Conservation (phyloP, 2,329 filamentous ascomycete genomes). For the Fusarium torreyae region DNA sequence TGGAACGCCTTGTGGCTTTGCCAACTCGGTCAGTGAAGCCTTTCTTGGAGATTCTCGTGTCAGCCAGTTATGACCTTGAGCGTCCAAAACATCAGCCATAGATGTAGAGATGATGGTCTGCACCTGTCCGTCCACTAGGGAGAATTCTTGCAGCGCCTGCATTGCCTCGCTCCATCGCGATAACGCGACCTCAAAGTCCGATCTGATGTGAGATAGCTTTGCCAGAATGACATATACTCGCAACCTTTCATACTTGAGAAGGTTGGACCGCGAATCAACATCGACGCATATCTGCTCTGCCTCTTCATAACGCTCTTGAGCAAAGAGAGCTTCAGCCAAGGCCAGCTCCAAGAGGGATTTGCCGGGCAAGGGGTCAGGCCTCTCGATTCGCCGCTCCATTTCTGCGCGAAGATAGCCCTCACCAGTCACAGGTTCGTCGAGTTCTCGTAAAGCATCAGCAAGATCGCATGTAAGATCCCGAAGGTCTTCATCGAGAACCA, state of each 20-base stretch:
- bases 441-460: constrained; percentile 43
- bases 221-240: constrained; percentile 39
- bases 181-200: constrained; percentile 33
- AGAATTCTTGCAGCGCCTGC: constrained; percentile 42
- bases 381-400: constrained; percentile 28
- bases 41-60: constrained; percentile 40
- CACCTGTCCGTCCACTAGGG: constrained; percentile 37
- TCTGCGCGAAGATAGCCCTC: constrained; percentile 37
- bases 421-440: constrained; percentile 31
- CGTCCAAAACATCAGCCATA: constrained; percentile 40
- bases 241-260: constrained; percentile 43
- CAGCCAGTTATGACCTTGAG: constrained; percentile 42
- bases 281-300: constrained; percentile 36
- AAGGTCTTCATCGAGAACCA: constrained; percentile 42
- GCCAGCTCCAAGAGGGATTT: constrained; percentile 41
- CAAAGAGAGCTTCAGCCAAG: constrained; percentile 41
- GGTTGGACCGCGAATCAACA: constrained; percentile 27
- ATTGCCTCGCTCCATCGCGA: constrained; percentile 43
- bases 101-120: constrained; percentile 40
- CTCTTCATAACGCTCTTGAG: constrained; percentile 36
- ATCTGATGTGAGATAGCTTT: constrained; percentile 39
- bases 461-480: constrained; percentile 43
- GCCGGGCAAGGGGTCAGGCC: constrained; percentile 24
- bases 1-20: constrained; percentile 41
- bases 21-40: constrained; percentile 37